Evolutionary conservation across 306 rosid species (phyloP).

Genomic region (Begonia loranthoides): DNA sequence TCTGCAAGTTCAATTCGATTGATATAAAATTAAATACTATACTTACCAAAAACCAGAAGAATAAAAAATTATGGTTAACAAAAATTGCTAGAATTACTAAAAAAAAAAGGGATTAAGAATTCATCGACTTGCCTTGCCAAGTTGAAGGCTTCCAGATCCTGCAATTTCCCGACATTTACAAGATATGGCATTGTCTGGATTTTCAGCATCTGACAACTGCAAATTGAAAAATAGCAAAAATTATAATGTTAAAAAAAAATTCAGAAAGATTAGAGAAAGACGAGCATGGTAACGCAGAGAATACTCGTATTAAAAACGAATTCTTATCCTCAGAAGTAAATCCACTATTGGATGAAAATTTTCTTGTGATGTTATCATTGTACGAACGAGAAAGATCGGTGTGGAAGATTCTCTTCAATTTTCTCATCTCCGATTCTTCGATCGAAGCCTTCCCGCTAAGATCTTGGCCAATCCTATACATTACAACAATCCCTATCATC

Average conservation of each 20-base stretch:
- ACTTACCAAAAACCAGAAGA: not conserved
- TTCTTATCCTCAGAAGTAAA: constrained; percentile 29
- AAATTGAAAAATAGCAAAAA: not conserved
- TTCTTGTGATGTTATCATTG: constrained; percentile 17
- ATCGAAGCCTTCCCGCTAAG: constrained; percentile 2
- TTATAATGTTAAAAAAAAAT: not conserved
- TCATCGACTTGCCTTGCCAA: constrained; percentile 20
- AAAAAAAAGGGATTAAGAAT: not conserved
- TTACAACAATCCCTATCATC: not conserved
- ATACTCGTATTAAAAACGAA: constrained; percentile 20
- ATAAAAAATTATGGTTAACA: not conserved
- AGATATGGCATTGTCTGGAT: constrained; percentile 15
- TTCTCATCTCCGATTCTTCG: constrained; percentile 8
- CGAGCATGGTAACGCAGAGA: constrained; percentile 1
- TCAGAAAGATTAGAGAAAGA: not conserved
- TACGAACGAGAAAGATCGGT: constrained; percentile 18
- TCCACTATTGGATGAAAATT: constrained; percentile 15
- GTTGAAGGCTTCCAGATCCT: constrained; percentile 20
- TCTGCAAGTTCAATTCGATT: constrained; percentile 12
- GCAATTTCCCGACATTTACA: constrained; percentile 24
- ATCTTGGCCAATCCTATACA: constrained; percentile 21
- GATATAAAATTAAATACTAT: not conserved
- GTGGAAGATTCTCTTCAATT: constrained; percentile 18
- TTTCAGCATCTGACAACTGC: constrained; percentile 18
- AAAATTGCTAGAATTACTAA: not conserved